Evolutionary conservation across 2,329 filamentous ascomycete genomes (phyloP).

Genomic region (Aureobasidium sp.): DNA sequence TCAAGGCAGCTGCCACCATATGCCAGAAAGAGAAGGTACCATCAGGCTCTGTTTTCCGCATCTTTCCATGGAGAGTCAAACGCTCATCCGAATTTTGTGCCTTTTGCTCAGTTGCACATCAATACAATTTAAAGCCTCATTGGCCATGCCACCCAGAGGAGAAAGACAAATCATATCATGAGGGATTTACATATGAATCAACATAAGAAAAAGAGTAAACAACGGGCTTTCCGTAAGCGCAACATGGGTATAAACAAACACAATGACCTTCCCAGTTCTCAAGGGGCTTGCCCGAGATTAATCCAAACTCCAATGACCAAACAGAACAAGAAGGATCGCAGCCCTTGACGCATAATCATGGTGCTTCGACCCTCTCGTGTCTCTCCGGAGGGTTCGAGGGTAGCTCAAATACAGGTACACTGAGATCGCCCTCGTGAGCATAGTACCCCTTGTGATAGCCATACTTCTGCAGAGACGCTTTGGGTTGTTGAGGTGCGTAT

Average conservation of each 20-base stretch:
- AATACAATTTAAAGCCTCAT: not conserved
- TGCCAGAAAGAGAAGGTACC: not conserved
- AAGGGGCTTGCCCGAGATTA: slow-evolving; percentile 5
- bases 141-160: not conserved
- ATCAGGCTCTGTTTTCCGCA: not conserved
- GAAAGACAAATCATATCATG: no score
- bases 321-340: not conserved
- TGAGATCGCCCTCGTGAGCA: not conserved
- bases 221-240: not conserved
- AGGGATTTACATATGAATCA: not conserved
- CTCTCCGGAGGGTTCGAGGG: not conserved
- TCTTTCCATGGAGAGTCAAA: not conserved
- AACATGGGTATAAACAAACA: slow-evolving; percentile 1
- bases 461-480: not conserved
- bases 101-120: not conserved
- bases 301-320: not conserved
- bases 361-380: not conserved
- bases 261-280: not conserved
- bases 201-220: not conserved
- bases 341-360: not conserved
- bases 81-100: not conserved
- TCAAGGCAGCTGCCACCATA: not conserved
- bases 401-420: slow-evolving; percentile 7
- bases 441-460: not conserved
- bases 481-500: not conserved